phyloP scores from a whole-genome alignment of 352 stramenopile species.

The Pythium chondricola region DNA sequence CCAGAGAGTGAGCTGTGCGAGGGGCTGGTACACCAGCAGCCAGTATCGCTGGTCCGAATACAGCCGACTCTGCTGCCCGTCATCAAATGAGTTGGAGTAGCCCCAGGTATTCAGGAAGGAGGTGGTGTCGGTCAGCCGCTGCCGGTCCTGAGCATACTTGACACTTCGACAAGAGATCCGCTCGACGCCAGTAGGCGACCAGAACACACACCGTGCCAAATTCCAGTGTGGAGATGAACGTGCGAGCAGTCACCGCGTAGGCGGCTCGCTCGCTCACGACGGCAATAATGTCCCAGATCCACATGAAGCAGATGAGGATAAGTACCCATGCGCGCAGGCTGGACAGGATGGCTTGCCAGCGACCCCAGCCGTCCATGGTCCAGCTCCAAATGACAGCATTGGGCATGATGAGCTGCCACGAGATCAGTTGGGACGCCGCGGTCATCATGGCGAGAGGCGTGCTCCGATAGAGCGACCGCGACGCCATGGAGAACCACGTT shows the following conservation, averaged over 20 bases:
- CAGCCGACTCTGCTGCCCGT: not conserved
- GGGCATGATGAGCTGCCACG: constrained; percentile 13
- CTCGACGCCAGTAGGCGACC: not conserved
- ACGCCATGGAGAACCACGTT: constrained; percentile 13
- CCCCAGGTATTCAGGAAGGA: not conserved
- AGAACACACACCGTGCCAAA: not conserved
- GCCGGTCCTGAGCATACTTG: constrained; percentile 1
- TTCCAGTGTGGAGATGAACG: constrained; percentile 1
- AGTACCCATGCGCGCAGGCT: not conserved
- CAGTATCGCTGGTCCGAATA: constrained; percentile 1
- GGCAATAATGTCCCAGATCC: constrained; percentile 5
- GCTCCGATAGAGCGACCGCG: constrained; percentile 11
- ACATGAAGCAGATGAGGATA: constrained; percentile 2
- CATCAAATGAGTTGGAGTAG: constrained; percentile 4
- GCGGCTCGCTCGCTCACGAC: not conserved
- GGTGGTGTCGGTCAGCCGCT: not conserved
- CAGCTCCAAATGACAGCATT: constrained; percentile 13
- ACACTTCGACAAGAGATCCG: not conserved
- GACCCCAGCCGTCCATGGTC: not conserved
- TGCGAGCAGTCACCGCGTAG: constrained; percentile 2
- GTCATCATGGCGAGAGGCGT: not conserved
- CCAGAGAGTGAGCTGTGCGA: not conserved
- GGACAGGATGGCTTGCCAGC: not conserved
- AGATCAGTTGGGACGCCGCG: not conserved
- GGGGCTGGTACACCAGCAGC: not conserved